Evolutionary conservation across 1,284 basidiomycete genomes (phyloP).

Genomic region (Pseudozyma hubeiensis): DNA sequence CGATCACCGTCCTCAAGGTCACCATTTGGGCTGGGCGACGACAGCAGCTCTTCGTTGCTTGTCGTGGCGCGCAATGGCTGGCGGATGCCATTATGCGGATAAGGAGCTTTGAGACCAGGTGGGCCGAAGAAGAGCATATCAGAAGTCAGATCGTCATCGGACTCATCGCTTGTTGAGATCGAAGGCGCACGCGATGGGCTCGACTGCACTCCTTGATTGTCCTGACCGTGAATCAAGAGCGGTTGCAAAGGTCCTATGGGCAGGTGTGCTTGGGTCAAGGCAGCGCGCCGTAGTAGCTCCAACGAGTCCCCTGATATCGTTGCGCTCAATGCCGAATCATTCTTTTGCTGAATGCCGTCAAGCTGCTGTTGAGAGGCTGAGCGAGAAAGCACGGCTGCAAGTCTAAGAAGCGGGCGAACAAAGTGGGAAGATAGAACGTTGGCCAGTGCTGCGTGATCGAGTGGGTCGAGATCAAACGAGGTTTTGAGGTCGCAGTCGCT

Average conservation of each 20-base stretch:
- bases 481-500: constrained; percentile 14
- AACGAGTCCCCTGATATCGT: constrained; percentile 2
- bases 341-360: neutral
- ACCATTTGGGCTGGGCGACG: neutral
- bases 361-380: constrained; percentile 12
- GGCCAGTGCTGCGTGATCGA: constrained; percentile 23
- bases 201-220: too few relatives aligned
- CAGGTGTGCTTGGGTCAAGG: constrained; percentile 6
- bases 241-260: neutral
- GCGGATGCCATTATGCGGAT: neutral
- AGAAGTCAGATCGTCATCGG: neutral
- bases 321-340: neutral
- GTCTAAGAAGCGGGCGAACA: constrained; percentile 20
- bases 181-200: neutral
- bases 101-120: constrained; percentile 5
- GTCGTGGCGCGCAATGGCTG: neutral
- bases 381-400: constrained; percentile 4
- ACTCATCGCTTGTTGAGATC: neutral
- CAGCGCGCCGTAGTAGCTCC: constrained; percentile 25
- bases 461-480: constrained; percentile 36
- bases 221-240: neutral
- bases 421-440: constrained; percentile 22
- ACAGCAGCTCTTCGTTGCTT: neutral
- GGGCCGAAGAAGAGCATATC: constrained; percentile 23
- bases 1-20: constrained; percentile 10